Conservation (phyloP, 1,139 yeast genomes). For the Nakaseomyces bracarensis region DNA sequence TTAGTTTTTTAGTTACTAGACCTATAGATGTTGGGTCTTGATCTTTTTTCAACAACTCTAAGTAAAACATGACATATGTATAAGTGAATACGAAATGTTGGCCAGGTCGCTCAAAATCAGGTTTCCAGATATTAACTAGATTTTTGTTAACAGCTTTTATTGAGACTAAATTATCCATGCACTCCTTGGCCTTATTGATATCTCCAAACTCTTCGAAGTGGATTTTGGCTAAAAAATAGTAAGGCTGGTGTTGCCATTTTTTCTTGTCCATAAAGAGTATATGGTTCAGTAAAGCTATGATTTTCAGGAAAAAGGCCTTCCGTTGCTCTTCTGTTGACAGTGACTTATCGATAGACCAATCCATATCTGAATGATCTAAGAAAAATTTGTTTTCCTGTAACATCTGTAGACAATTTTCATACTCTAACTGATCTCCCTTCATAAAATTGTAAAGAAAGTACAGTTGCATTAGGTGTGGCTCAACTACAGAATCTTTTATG, state of each 20-base stretch:
- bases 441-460: conserved; percentile 47
- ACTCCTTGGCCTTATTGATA: conserved; percentile 47
- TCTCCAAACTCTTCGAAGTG: conserved; percentile 48
- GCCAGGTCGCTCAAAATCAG: conserved; percentile 86
- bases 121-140: conserved; percentile 85
- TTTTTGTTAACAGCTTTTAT: conserved; percentile 63
- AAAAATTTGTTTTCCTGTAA: conserved; percentile 35
- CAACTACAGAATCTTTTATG: conserved; percentile 51
- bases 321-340: conserved; percentile 12
- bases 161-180: conserved; percentile 55
- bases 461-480: conserved; percentile 55
- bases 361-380: conserved; percentile 23
- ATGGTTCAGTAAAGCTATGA: conserved; percentile 34
- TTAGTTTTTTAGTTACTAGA: conserved; percentile 55
- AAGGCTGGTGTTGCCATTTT: conserved; percentile 88
- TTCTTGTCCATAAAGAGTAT: conserved; percentile 60
- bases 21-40: conserved; percentile 55
- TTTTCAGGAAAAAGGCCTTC: conserved; percentile 25
- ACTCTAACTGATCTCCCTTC: conserved; percentile 32
- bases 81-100: conserved; percentile 76
- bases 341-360: conserved; percentile 15
- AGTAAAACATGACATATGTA: conserved; percentile 58
- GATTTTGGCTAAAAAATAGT: conserved; percentile 63
- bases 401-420: conserved; percentile 35
- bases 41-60: conserved; percentile 46